Evolutionary conservation across 768 basidiomycete genomes (phyloP).

Genomic region (Fomitopsis pulvina): DNA sequence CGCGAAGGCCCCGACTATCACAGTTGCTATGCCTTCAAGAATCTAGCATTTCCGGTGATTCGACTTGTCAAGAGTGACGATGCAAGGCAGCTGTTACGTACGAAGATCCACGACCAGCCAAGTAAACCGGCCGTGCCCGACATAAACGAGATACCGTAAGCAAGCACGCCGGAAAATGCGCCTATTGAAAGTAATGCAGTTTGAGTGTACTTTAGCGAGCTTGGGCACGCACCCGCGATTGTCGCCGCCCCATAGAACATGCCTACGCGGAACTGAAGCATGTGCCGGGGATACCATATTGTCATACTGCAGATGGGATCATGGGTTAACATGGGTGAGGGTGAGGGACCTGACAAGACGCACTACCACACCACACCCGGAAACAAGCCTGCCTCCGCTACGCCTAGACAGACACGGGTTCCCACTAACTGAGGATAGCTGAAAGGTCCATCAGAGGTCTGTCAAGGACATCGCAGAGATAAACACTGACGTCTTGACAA

Average conservation of each 20-base stretch:
- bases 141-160: slow-evolving; percentile 30
- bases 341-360: slow-evolving; percentile 25
- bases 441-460: slow-evolving; percentile 23
- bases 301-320: slow-evolving; percentile 22
- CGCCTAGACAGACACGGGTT: slow-evolving; percentile 51
- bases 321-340: background rate
- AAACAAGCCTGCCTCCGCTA: slow-evolving; percentile 68
- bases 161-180: slow-evolving; percentile 25
- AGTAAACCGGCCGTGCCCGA: slow-evolving; percentile 19
- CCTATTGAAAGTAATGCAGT: background rate
- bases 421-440: slow-evolving; percentile 61
- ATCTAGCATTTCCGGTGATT: slow-evolving; percentile 61
- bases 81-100: background rate
- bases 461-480: background rate
- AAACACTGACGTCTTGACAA: slow-evolving; percentile 62
- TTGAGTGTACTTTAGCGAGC: background rate
- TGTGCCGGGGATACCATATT: slow-evolving; percentile 22
- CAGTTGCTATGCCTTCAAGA: slow-evolving; percentile 57
- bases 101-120: slow-evolving; percentile 30
- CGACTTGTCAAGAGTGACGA: slow-evolving; percentile 22
- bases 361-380: slow-evolving; percentile 73
- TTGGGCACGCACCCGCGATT: slow-evolving; percentile 11
- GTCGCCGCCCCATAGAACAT: slow-evolving; percentile 22
- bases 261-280: slow-evolving; percentile 21
- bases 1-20: slow-evolving; percentile 46